Evolutionary conservation across 768 basidiomycete genomes (phyloP).

Genomic region (Phylloporus sp.): DNA sequence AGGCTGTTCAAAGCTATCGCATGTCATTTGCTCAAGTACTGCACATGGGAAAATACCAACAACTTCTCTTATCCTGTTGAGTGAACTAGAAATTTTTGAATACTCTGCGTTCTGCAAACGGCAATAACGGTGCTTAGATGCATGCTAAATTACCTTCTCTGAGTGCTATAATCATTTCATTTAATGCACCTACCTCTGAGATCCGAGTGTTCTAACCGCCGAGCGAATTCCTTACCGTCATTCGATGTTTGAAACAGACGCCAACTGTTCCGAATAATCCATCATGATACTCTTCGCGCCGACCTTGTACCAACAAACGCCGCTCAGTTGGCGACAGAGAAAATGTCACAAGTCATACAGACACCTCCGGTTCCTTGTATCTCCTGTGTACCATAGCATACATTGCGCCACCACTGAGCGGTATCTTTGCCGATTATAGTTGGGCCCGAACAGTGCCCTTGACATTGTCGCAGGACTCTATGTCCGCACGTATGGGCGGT

Average conservation of each 20-base stretch:
- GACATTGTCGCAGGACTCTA: slow-evolving; percentile 11
- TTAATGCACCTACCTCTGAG: background rate
- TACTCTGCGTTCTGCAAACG: background rate
- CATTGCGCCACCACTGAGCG: background rate
- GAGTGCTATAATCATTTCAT: background rate
- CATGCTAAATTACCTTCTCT: background rate
- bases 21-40: background rate
- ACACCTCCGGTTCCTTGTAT: background rate
- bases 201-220: background rate
- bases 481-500: background rate
- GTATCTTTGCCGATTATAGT: background rate
- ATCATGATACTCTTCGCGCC: background rate
- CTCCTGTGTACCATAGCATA: background rate
- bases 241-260: background rate
- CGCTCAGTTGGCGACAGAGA: slow-evolving; percentile 4
- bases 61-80: background rate
- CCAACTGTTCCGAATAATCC: slow-evolving; percentile 1
- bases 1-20: background rate
- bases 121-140: background rate
- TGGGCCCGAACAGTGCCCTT: background rate
- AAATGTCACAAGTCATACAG: background rate
- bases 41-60: slow-evolving; percentile 12
- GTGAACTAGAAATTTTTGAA: no score
- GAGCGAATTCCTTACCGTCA: background rate
- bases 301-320: background rate